Percentiles rank a stretch among this genome's conserved stretches.
phyloP scores from a whole-genome alignment of 768 basidiomycete genomes.

The Lactifluus volemus region DNA sequence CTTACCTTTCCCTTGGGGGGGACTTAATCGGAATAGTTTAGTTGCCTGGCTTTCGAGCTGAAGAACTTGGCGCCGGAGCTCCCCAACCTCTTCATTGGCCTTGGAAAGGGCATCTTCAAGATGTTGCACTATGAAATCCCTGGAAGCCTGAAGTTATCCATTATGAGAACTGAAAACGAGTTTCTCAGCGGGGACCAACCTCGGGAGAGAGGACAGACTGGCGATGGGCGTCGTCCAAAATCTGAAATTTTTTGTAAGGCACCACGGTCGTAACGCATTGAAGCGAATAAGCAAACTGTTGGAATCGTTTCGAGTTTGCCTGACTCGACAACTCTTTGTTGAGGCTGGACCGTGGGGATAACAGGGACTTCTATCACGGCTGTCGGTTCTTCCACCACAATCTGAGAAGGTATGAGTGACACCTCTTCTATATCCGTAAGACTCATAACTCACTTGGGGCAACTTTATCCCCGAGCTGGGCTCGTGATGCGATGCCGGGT shows the following conservation, averaged over 20 bases:
- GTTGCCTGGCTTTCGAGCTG: conserved; percentile 2
- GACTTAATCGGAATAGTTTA: neutral
- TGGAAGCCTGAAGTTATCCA: neutral
- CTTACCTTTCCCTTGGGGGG: neutral
- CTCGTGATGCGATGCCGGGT: neutral
- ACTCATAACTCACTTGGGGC: neutral
- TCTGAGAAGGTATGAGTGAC: neutral
- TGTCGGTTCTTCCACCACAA: conserved; percentile 14
- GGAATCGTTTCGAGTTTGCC: neutral
- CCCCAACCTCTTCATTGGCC: conserved; percentile 12
- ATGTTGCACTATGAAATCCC: conserved; percentile 1
- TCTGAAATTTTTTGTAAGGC: neutral
- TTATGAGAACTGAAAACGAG: neutral
- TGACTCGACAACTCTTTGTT: neutral
- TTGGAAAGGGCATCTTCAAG: conserved; percentile 11
- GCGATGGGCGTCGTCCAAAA: neutral
- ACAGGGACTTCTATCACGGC: neutral
- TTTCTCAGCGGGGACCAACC: neutral
- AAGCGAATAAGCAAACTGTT: neutral
- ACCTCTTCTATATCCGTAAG: neutral
- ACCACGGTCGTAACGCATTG: neutral
- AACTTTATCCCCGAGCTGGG: neutral
- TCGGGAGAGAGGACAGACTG: neutral
- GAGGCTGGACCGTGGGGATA: neutral
- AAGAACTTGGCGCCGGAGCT: conserved; percentile 3